Conservation (phyloP, 768 basidiomycete genomes). For the Tremella yokohamensis region DNA sequence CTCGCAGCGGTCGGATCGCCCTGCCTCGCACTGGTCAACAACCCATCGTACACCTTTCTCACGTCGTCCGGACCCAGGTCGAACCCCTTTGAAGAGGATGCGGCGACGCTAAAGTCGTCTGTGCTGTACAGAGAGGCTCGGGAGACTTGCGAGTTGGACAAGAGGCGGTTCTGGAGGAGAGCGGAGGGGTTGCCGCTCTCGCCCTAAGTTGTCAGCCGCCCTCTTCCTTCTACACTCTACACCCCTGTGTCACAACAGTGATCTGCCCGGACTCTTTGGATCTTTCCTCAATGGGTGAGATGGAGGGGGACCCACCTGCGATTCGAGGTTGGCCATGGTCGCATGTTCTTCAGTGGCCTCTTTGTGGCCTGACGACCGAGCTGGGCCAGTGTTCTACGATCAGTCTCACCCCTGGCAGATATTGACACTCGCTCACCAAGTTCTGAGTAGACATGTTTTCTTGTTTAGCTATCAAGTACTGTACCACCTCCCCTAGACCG, state of each 20-base stretch:
- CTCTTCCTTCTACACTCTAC: no score
- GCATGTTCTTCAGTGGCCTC: constrained; percentile 28
- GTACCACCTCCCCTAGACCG: no score
- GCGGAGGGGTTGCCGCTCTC: constrained; percentile 27
- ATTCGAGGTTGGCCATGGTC: constrained; percentile 13
- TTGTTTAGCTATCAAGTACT: no score
- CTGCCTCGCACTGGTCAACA: constrained; percentile 27
- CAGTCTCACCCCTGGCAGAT: no score
- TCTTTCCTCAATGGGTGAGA: no score
- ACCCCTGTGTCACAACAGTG: no score
- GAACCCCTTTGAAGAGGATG: constrained; percentile 20
- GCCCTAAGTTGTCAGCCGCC: constrained; percentile 7
- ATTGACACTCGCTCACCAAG: no score
- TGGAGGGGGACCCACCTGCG: no score
- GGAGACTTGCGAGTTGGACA: constrained; percentile 22
- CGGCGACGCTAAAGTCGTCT: constrained; percentile 28
- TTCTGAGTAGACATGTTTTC: no score
- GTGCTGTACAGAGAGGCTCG: constrained; percentile 28
- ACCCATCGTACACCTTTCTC: constrained; percentile 33
- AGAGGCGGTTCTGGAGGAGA: constrained; percentile 25
- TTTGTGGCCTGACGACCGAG: constrained; percentile 30
- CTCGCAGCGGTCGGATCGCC: constrained; percentile 28
- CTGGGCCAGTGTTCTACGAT: constrained; percentile 17
- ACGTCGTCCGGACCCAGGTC: constrained; percentile 28
- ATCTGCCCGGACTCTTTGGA: no score